Conservation (phyloP, 176 grass and related monocot genomes). For the Areca catechu region DNA sequence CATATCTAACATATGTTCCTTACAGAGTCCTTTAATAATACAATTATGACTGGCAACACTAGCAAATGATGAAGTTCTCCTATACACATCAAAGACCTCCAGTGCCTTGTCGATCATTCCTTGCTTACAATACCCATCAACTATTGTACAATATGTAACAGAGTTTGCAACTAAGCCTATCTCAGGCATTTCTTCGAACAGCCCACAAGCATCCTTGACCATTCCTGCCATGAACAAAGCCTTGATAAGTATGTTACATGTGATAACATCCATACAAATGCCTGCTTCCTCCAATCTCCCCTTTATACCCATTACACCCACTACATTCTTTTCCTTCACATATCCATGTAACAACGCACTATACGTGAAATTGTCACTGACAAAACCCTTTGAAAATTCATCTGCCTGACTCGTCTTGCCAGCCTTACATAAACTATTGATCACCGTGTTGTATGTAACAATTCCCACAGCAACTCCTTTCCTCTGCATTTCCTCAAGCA, state of each 20-base stretch:
- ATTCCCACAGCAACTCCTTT: slow-evolving; percentile 44
- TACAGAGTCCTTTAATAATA: slow-evolving; percentile 52
- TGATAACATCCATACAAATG: slow-evolving; percentile 50
- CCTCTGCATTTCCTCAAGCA: slow-evolving; percentile 47
- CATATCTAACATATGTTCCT: slow-evolving; percentile 33
- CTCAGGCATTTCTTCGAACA: slow-evolving; percentile 61
- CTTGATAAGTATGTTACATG: slow-evolving; percentile 78
- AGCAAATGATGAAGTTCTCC: slow-evolving; percentile 30
- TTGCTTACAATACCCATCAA: slow-evolving; percentile 49
- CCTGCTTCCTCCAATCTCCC: slow-evolving; percentile 43
- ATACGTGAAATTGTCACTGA: slow-evolving; percentile 76
- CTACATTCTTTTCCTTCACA: slow-evolving; percentile 37
- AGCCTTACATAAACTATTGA: slow-evolving; percentile 76
- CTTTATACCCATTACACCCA: slow-evolving; percentile 36
- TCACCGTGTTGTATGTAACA: slow-evolving; percentile 50
- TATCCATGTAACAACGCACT: slow-evolving; percentile 73
- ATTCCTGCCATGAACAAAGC: slow-evolving; percentile 59
- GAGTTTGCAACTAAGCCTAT: slow-evolving; percentile 57
- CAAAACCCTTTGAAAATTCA: slow-evolving; percentile 50
- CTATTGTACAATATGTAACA: slow-evolving; percentile 61
- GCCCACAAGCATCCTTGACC: slow-evolving; percentile 50
- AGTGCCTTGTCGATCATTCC: slow-evolving; percentile 51
- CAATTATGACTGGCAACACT: slow-evolving; percentile 29
- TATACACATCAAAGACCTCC: slow-evolving; percentile 49
- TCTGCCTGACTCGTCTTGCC: slow-evolving; percentile 41